Evolutionary conservation across 805 yeast species (phyloP).

Genomic region (Pichia paraexigua): DNA sequence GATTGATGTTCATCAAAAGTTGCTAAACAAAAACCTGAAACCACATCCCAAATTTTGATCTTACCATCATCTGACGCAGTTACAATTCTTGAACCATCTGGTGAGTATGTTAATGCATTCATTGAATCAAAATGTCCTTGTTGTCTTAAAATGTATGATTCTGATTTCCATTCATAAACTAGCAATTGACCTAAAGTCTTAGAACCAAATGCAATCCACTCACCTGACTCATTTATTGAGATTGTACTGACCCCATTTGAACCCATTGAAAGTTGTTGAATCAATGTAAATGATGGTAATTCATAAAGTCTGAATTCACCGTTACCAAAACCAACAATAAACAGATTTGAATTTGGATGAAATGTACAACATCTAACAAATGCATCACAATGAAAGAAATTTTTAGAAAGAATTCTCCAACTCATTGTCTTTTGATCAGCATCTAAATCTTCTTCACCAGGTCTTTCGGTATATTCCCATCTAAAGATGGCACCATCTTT

Average conservation of each 20-base stretch:
- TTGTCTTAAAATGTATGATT: conserved; percentile 87
- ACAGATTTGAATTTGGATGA: conserved; percentile 59
- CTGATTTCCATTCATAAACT: conserved; percentile 99
- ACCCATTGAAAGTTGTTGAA: conserved; percentile 89
- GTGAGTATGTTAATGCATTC: conserved; percentile 79
- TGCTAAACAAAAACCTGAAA: conserved; percentile 84
- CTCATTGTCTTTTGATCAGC: conserved; percentile 41
- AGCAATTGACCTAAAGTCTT: conserved; percentile 82
- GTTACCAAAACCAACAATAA: conserved; percentile 82
- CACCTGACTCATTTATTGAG: conserved; percentile 74
- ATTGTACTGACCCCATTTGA: conserved; percentile 83
- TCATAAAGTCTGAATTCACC: conserved; percentile 93
- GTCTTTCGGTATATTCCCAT: conserved; percentile 76
- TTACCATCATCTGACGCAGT: conserved; percentile 97
- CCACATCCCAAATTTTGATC: conserved; percentile 92
- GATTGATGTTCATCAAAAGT: conserved; percentile 89
- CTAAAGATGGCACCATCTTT: conserved; percentile 90
- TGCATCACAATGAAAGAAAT: conserved; percentile 65
- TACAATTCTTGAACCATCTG: conserved; percentile 87
- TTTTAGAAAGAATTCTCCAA: conserved; percentile 79
- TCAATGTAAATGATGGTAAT: conserved; percentile 64
- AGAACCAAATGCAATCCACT: conserved; percentile 96
- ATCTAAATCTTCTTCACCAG: conserved; percentile 38
- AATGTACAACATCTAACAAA: conserved; percentile 76
- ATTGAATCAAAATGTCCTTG: conserved; percentile 95